Base-by-base conservation (phyloP, 1,284 basidiomycete genomes). In the Pseudozyma thailandica region DNA sequence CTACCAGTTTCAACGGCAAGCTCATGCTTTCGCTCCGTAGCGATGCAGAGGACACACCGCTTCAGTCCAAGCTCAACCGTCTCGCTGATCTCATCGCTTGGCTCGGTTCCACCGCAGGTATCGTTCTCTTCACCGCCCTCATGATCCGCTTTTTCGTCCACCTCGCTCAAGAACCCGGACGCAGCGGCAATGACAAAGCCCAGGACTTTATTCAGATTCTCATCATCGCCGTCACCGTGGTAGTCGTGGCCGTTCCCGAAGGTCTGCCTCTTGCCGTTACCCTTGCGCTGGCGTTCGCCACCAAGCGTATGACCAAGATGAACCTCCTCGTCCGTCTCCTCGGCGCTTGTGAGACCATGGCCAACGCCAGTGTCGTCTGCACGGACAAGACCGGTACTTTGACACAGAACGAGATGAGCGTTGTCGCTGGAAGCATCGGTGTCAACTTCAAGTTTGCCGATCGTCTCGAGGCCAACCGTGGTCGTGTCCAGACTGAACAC, bases 281-380 rank as follows among this genome's bases (percentile, higher is more conserved):
- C 0, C 88, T 99, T 41, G 95, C 96, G 0, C 87, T 98, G 23
- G 93, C 95, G 0, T 98, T 98, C 80, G 95, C 95, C 0, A 98
- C 95, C 44, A 94, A 92, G 81, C 90, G 94, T 26, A 98, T 98
- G 95, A 93, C 94, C 18, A 88, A 90, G 80, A 91, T 94, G 83
- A 95, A 95, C 64, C 86, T 98, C 0, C 89, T 98, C 45, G 95
- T 98, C 18, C 93, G 95, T 70, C 91, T 98, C 3, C 88, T 98
- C 31, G 92, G 93, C 13, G 93, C 93, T 25, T 98, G 95, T 84
- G 95, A 98, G 86, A 98, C 93, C 7, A 98, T 98, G 94, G 95
- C 92, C 30, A 97, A 98, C 82, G 92, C 94, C 13, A 95, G 91
- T 21, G 94, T 97, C 65, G 88, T 97, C 26, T 97, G 94, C 85